These are phyloP conservation scores for Ascosphaera apis DNA, from an alignment of 2,329 filamentous ascomycete genomes.

Conservation along the genomic window DNA sequence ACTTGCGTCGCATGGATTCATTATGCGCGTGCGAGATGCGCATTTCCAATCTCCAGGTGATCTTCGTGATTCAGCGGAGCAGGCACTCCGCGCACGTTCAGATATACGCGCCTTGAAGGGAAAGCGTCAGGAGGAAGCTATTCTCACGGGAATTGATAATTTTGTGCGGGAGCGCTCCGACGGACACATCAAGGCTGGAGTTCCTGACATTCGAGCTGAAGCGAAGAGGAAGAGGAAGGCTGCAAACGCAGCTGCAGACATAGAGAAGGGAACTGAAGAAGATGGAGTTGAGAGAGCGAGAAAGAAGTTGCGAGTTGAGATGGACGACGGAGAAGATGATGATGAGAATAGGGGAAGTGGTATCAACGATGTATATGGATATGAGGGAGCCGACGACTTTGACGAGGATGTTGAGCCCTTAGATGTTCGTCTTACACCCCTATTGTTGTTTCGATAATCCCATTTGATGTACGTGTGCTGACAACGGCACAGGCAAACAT, in stretches of 20 bases:
- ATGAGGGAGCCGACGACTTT: constrained; percentile 9
- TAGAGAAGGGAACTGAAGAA: constrained; percentile 7
- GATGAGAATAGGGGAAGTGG: no score
- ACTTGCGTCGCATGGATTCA: constrained; percentile 20
- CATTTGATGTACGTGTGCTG: constrained; percentile 15
- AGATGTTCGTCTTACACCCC: constrained; percentile 11
- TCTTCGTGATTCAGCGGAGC: constrained; percentile 17
- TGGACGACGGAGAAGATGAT: constrained; percentile 9
- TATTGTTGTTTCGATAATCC: constrained; percentile 11
- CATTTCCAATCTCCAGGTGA: constrained; percentile 20
- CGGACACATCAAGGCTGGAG: constrained; percentile 13
- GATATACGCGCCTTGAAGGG: constrained; percentile 16
- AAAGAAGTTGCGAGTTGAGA: constrained; percentile 3
- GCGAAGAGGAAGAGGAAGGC: constrained; percentile 14
- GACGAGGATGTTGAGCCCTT: constrained; percentile 16
- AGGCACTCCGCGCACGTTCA: constrained; percentile 11
- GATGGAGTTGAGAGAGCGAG: constrained; percentile 4
- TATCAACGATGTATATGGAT: no score
- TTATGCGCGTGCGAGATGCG: constrained; percentile 16
- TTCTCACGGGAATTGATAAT: constrained; percentile 10
- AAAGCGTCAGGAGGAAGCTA: constrained; percentile 15
- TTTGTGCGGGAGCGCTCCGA: constrained; percentile 14
- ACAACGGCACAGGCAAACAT: constrained; percentile 34
- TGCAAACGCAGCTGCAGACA: constrained; percentile 6
- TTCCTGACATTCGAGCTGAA: constrained; percentile 13